phyloP scores from a whole-genome alignment of 345 rosid species.

The Syzygium oleosum region DNA sequence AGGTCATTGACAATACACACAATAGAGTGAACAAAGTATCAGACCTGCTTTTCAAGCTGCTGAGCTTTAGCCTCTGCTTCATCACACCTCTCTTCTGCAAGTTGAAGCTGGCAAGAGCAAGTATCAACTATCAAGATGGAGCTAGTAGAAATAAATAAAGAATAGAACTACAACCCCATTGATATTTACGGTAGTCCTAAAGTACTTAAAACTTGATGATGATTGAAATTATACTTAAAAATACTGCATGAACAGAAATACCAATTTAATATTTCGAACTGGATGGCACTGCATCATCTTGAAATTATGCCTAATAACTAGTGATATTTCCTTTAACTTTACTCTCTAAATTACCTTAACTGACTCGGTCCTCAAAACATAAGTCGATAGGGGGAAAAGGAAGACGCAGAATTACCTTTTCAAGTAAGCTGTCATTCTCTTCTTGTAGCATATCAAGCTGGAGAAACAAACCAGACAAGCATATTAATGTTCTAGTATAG shows the following conservation, averaged over 20 bases:
- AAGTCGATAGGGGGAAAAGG: neutral
- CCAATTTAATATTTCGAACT: neutral
- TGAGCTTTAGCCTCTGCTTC: constrained; percentile 83
- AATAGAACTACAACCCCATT: neutral
- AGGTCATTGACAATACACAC: neutral
- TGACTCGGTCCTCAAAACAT: neutral
- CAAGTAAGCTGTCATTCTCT: constrained; percentile 15
- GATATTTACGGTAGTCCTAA: neutral
- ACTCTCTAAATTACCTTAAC: neutral
- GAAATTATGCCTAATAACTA: neutral
- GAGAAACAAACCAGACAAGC: constrained; percentile 9
- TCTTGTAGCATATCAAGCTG: constrained; percentile 50
- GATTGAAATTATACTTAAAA: neutral
- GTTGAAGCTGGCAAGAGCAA: constrained; percentile 64
- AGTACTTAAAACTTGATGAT: neutral
- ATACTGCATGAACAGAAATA: neutral
- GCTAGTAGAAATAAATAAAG: neutral
- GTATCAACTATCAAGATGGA: neutral
- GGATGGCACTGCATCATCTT: neutral
- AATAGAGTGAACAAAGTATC: neutral
- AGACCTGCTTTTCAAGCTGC: constrained; percentile 83
- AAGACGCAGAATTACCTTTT: constrained; percentile 3
- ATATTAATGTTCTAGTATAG: neutral
- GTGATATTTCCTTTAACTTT: neutral
- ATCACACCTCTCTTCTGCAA: constrained; percentile 76